Conservation (phyloP, 768 basidiomycete genomes). For the Trametes elegans region DNA sequence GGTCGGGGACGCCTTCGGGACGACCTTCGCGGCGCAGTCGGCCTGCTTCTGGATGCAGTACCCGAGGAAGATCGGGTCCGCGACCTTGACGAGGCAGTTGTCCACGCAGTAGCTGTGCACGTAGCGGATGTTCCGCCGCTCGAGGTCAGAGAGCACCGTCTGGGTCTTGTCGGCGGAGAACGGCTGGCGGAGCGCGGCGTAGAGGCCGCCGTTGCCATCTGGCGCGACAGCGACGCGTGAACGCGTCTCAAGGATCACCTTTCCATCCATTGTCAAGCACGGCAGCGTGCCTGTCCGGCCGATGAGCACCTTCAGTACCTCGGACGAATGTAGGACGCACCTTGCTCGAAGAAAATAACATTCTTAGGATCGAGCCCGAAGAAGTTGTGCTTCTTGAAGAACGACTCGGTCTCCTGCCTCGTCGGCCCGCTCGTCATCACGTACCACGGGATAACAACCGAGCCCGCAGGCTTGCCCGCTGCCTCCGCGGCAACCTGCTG, state of each 20-base stretch:
- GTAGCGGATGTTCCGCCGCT: constrained; percentile 73
- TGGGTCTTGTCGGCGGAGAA: constrained; percentile 56
- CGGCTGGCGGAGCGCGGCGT: constrained; percentile 86
- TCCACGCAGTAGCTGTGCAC: constrained; percentile 97
- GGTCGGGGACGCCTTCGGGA: constrained; percentile 80
- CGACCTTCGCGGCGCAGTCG: constrained; percentile 95
- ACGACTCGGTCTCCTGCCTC: constrained; percentile 78
- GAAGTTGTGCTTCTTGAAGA: constrained; percentile 71
- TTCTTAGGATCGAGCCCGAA: constrained; percentile 82
- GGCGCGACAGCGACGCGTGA: constrained; percentile 91
- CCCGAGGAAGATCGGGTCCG: constrained; percentile 96
- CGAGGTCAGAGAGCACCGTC: constrained; percentile 84
- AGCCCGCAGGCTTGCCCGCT: constrained; percentile 47
- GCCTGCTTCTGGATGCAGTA: constrained; percentile 87
- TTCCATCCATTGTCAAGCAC: constrained; percentile 91
- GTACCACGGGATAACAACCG: constrained; percentile 90
- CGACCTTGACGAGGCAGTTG: constrained; percentile 97
- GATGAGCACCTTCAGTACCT: neutral
- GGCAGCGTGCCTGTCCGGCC: constrained; percentile 78
- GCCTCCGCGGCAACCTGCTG: constrained; percentile 71
- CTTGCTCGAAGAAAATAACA: constrained; percentile 96
- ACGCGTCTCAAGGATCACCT: constrained; percentile 80
- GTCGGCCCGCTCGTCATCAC: constrained; percentile 99
- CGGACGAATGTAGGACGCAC: constrained; percentile 48
- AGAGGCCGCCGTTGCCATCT: constrained; percentile 96